These are phyloP conservation scores for Eimeria necatrix DNA, from an alignment of 169 alveolate species.

Conservation along the genomic window DNA sequence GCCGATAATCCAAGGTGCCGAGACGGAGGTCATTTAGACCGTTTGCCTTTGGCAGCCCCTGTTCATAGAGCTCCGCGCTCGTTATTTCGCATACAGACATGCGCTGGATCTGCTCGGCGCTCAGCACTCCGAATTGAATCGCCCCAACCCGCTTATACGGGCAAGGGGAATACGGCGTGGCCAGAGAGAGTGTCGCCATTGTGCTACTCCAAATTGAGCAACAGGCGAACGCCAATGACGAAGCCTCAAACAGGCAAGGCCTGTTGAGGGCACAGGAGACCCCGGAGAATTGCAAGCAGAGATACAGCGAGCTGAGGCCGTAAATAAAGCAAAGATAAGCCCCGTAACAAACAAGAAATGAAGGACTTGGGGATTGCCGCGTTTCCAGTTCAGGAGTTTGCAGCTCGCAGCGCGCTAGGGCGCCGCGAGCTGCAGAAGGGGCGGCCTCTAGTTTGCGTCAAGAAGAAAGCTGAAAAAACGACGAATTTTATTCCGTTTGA, in stretches of 20 bases:
- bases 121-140: conserved; percentile 73
- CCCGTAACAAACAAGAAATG: no score
- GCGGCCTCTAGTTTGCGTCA: not conserved
- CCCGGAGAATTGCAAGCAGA: no score
- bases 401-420: conserved; percentile 68
- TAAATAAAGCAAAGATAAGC: no score
- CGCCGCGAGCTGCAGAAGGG: conserved; percentile 52
- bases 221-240: no score
- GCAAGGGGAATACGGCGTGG: conserved; percentile 69
- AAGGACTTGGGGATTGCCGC: no score
- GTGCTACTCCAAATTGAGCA: not conserved
- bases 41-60: conserved; percentile 92
- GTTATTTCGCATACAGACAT: conserved; percentile 94
- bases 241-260: no score
- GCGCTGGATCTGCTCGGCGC: conserved; percentile 58
- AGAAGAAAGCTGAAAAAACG: no score
- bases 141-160: conserved; percentile 74
- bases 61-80: conserved; percentile 93
- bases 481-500: no score
- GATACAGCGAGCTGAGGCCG: no score
- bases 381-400: not conserved
- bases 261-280: no score
- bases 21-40: conserved; percentile 96
- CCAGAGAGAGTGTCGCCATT: conserved; percentile 74
- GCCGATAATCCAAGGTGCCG: conserved; percentile 98